These are phyloP conservation scores for Arabis alpina DNA, from an alignment of 345 rosid genomes.

Conservation along the genomic window DNA sequence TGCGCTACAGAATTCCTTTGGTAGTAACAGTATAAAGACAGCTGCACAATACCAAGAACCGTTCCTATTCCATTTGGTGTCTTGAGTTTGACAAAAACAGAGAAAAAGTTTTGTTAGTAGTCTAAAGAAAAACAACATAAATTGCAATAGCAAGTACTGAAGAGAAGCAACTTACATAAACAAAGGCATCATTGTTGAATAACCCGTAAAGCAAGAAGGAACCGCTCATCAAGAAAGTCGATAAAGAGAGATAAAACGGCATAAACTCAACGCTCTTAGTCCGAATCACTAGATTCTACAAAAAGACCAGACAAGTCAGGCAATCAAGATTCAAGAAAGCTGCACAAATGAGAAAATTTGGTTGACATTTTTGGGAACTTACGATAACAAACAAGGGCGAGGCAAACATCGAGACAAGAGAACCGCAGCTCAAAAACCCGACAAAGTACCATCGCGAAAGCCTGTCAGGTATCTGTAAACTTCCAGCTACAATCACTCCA, in stretches of 20 bases:
- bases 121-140: neutral
- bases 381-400: slow-evolving; percentile 91
- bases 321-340: slow-evolving; percentile 20
- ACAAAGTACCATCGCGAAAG: slow-evolving; percentile 53
- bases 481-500: slow-evolving; percentile 55
- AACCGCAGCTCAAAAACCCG: slow-evolving; percentile 64
- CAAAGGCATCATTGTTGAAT: slow-evolving; percentile 64
- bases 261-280: slow-evolving; percentile 87
- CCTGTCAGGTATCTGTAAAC: slow-evolving; percentile 60
- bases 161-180: slow-evolving; percentile 57
- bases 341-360: neutral
- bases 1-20: slow-evolving; percentile 42
- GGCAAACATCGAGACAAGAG: slow-evolving; percentile 90
- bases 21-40: slow-evolving; percentile 65
- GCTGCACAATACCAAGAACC: slow-evolving; percentile 70
- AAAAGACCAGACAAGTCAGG: neutral
- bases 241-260: slow-evolving; percentile 89
- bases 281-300: slow-evolving; percentile 77
- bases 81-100: slow-evolving; percentile 48
- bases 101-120: slow-evolving; percentile 17
- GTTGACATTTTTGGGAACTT: slow-evolving; percentile 41
- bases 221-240: slow-evolving; percentile 85
- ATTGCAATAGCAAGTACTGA: neutral
- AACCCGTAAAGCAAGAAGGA: slow-evolving; percentile 73
- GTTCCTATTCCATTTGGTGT: slow-evolving; percentile 86